These are phyloP conservation scores for Aspergillus candidus DNA, from an alignment of 2,329 filamentous ascomycete species.

Conservation along the genomic window DNA sequence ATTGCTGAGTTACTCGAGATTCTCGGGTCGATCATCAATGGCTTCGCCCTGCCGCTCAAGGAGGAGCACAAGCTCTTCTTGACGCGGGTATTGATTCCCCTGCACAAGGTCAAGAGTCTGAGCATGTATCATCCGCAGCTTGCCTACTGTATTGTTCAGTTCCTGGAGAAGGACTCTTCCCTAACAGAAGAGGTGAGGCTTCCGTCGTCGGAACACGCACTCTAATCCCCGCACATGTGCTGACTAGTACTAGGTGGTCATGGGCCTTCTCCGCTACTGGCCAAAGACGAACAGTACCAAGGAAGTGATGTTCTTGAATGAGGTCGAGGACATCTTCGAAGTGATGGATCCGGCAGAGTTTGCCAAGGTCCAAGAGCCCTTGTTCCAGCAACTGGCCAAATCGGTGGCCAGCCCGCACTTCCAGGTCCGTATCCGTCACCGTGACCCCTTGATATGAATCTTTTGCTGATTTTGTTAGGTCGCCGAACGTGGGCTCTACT, in stretches of 20 bases:
- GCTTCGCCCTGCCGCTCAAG: conserved; percentile 91
- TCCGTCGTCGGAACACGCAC: neutral
- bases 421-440: conserved; percentile 51
- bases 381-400: conserved; percentile 96
- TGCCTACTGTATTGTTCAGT: conserved; percentile 98
- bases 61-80: conserved; percentile 98
- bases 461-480: conserved; percentile 49
- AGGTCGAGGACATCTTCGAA: conserved; percentile 98
- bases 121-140: conserved; percentile 99
- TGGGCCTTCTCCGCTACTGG: conserved; percentile 93
- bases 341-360: conserved; percentile 99
- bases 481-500: conserved; percentile 92
- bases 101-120: conserved; percentile 97
- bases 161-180: conserved; percentile 93
- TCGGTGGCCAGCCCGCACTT: conserved; percentile 98
- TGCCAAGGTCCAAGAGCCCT: conserved; percentile 93
- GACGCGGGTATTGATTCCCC: conserved; percentile 81
- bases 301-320: conserved; percentile 99
- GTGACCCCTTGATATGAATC: conserved; percentile 4
- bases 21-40: conserved; percentile 96
- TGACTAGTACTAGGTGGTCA: conserved; percentile 61
- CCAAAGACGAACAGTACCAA: conserved; percentile 99
- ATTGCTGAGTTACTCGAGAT: conserved; percentile 97
- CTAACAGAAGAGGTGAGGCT: conserved; percentile 82
- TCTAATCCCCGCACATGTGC: conserved; percentile 10